Conservation (phyloP, 345 rosid species). For the Aquilaria sinensis region DNA sequence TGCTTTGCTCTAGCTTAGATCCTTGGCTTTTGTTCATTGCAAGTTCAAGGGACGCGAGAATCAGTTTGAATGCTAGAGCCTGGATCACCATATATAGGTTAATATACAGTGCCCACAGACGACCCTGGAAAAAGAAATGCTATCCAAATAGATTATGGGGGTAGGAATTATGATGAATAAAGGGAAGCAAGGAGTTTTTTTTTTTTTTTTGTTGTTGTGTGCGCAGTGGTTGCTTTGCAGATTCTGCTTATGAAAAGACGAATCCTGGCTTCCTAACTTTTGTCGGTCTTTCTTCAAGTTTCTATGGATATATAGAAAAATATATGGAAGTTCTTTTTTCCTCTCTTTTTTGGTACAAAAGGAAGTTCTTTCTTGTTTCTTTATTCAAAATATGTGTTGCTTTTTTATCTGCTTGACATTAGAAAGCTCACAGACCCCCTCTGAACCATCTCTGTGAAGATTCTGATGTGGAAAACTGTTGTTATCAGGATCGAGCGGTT, state of each 20-base stretch:
- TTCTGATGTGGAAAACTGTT: constrained; percentile 22
- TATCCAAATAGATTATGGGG: too few species aligned
- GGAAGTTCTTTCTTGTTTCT: constrained; percentile 12
- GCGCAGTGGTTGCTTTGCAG: constrained; percentile 10
- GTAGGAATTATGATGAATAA: too few species aligned
- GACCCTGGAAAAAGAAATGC: too few species aligned
- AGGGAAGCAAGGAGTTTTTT: neutral
- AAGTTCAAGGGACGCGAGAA: too few species aligned
- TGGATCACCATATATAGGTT: too few species aligned
- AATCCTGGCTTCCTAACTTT: constrained; percentile 19
- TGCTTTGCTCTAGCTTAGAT: too few species aligned
- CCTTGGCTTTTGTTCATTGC: too few species aligned
- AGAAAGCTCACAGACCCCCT: constrained; percentile 14
- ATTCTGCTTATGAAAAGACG: constrained; percentile 17
- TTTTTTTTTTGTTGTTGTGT: neutral
- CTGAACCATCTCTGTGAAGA: constrained; percentile 5
- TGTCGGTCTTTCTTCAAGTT: constrained; percentile 15
- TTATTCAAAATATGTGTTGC: constrained; percentile 3
- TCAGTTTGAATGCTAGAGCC: too few species aligned
- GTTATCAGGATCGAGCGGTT: constrained; percentile 74
- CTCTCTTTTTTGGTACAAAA: constrained; percentile 8
- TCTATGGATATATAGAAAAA: constrained; percentile 16
- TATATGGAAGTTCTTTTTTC: constrained; percentile 7
- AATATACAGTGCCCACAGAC: too few species aligned
- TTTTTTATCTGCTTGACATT: constrained; percentile 8